Conservation (phyloP, 140 eudicot genomes). For the Bidens hawaiensis region DNA sequence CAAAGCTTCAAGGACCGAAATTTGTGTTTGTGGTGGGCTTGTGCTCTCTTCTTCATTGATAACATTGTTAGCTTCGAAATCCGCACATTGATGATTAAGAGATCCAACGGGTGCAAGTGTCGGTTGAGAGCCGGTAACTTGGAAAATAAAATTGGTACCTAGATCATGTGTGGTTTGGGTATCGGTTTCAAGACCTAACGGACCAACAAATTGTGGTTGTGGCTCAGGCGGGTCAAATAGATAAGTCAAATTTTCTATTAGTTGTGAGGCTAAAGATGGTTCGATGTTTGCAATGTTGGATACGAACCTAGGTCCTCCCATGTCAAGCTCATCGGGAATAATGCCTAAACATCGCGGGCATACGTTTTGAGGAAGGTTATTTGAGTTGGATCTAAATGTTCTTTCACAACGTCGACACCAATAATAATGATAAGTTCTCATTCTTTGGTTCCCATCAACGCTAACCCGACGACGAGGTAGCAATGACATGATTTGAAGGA, state of each 20-base stretch:
- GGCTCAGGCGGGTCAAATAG: constrained; percentile 46
- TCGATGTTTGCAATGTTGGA: constrained; percentile 32
- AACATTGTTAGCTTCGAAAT: constrained; percentile 13
- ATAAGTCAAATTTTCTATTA: constrained; percentile 47
- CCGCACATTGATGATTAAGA: constrained; percentile 15
- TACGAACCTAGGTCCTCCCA: constrained; percentile 41
- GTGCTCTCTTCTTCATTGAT: constrained; percentile 33
- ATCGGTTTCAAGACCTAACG: constrained; percentile 5
- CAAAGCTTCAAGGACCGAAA: constrained; percentile 38
- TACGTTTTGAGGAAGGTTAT: constrained; percentile 39
- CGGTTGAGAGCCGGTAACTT: constrained; percentile 39
- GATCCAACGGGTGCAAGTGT: constrained; percentile 21
- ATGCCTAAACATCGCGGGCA: constrained; percentile 68
- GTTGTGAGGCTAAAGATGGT: constrained; percentile 37
- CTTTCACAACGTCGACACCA: constrained; percentile 77
- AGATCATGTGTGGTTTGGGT: constrained; percentile 23
- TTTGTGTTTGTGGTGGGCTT: constrained; percentile 37
- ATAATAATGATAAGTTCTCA: constrained; percentile 66
- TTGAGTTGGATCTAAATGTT: constrained; percentile 54
- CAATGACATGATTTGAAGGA: constrained; percentile 41
- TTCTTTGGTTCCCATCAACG: constrained; percentile 65
- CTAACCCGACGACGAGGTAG: constrained; percentile 54
- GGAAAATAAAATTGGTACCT: constrained; percentile 34
- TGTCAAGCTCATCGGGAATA: constrained; percentile 56
- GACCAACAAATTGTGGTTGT: constrained; percentile 23